Evolutionary conservation across 768 basidiomycete genomes (phyloP), one percentile per base, ranked within the genome.

Genomic region (Boletus huronensis): DNA sequence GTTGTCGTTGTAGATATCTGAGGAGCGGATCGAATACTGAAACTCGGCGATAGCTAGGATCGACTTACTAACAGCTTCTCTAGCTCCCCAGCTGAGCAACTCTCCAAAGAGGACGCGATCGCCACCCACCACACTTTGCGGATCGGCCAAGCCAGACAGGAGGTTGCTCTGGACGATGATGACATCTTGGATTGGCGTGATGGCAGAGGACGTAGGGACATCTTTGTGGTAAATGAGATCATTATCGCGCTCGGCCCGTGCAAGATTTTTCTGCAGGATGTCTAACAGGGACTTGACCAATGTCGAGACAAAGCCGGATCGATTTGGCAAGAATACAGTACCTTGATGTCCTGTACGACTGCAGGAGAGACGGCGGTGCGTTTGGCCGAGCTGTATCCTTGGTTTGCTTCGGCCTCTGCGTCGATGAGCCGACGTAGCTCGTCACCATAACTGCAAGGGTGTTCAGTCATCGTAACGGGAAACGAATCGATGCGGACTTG

Each of bases 211-310:
- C 0, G 93, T 75, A 1, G 95, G 93, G 1, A 96, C 77, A 52
- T 91, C 87, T 48, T 91, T 80, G 61, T 97, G 93, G 72, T 98
- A 99, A 36, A 99, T 97, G 7, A 97, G 75, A 70, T 96, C 90
- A 68, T 99, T 99, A 70, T 98, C 96, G 31, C 92, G 82, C 58
- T 87, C 82, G 0, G 95, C 90, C 14, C 91, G 81, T 5, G 75
- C 71, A 32, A 89, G 70, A 52, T 83, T 81, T 48, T 80, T 83
- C 59, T 87, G 80, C 25, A 97, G 74, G 8, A 75, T 84, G 43
- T 87, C 85, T 25, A 88, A 72, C 16, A 98, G 75, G 1, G 89
- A 90, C 94, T 98, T 66, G 23, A 17, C 36, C 9, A 1, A 46
- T 5, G 49, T 64, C 19, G 11, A 52, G 3, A 58, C 23, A 34